Base-by-base conservation (phyloP, 192 early-diverging fungal genomes). In the Coemansia sp. region DNA sequence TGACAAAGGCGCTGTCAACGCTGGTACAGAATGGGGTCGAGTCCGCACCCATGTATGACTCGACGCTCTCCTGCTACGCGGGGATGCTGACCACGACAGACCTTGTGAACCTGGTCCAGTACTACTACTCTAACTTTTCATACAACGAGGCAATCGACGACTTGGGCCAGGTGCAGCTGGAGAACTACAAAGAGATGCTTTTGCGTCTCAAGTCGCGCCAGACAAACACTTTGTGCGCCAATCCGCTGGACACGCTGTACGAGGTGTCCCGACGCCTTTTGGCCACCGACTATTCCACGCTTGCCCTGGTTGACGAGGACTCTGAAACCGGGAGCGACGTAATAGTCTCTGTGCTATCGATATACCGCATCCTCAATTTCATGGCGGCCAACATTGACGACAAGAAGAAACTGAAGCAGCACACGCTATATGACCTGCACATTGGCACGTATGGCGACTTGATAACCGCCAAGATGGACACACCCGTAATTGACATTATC, bases 31-130 rank as follows among this genome's bases (percentile, higher is more conserved):
- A 98, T 68, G 93, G 96, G 12, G 88, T 98, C 66, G 95, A 96
- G 54, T 95, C 93, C 9, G 95, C 95, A 22, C 94, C 95, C 50
- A 83, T 98, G 51, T 98, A 93, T 91, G 90, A 94, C 66, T 91
- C 93, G 4, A 68, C 75, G 3, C 83, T 84, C 7, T 90, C 93
- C 57, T 86, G 86, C 75, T 98, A 95, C 72, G 90, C 91, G 1
- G 97, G 97, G 54, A 96, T 98, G 94, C 84, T 98, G 76, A 96
- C 95, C 16, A 95, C 96, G 9, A 92, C 95, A 1, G 97, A 98
- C 73, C 93, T 98, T 74, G 93, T 98, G 48, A 91, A 95, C 74
- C 77, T 98, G 68, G 93, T 98, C 37, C 88, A 93, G 72, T 94
- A 94, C 80, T 95, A 96, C 79, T 95, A 96, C 76, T 86, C 85